Percentiles rank a stretch among this genome's conserved stretches.
phyloP scores from a whole-genome alignment of 352 stramenopile genomes.

The Elongisporangium undulatum region DNA sequence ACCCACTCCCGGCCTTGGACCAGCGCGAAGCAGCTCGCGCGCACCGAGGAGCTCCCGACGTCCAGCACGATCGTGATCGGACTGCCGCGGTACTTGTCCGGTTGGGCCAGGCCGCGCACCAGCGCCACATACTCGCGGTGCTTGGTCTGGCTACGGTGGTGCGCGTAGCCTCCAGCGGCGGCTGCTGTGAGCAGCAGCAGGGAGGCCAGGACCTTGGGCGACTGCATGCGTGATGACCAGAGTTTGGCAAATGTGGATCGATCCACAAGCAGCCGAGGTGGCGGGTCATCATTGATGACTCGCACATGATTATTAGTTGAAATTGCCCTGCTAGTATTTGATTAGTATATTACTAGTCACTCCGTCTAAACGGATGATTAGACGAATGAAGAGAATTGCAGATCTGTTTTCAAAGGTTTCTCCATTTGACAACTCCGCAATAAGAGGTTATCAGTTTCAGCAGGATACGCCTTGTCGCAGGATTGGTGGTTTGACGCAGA shows the following conservation, averaged over 20 bases:
- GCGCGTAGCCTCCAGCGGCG: slow-evolving; percentile 15
- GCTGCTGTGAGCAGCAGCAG: slow-evolving; percentile 17
- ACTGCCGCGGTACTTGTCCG: slow-evolving; percentile 35
- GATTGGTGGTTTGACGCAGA: slow-evolving; percentile 1
- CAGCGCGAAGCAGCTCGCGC: slow-evolving; percentile 83
- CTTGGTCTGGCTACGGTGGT: slow-evolving; percentile 16
- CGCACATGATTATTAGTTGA: neutral
- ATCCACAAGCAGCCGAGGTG: neutral
- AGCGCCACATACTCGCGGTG: slow-evolving; percentile 13
- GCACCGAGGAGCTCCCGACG: slow-evolving; percentile 92
- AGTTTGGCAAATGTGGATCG: slow-evolving; percentile 3
- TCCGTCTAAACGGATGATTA: neutral
- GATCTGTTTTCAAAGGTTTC: neutral
- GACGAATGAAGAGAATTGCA: neutral
- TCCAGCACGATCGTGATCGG: slow-evolving; percentile 83
- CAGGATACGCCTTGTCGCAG: neutral
- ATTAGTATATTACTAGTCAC: neutral
- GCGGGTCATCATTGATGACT: neutral
- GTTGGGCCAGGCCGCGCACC: slow-evolving; percentile 22
- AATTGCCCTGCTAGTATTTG: neutral
- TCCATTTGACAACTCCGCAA: neutral
- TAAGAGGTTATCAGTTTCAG: neutral
- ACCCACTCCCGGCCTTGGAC: slow-evolving; percentile 42
- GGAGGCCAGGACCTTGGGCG: slow-evolving; percentile 11
- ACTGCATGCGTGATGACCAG: neutral